Conservation (phyloP, 2,329 filamentous ascomycete genomes). For the Monosporascus cannonballus region DNA sequence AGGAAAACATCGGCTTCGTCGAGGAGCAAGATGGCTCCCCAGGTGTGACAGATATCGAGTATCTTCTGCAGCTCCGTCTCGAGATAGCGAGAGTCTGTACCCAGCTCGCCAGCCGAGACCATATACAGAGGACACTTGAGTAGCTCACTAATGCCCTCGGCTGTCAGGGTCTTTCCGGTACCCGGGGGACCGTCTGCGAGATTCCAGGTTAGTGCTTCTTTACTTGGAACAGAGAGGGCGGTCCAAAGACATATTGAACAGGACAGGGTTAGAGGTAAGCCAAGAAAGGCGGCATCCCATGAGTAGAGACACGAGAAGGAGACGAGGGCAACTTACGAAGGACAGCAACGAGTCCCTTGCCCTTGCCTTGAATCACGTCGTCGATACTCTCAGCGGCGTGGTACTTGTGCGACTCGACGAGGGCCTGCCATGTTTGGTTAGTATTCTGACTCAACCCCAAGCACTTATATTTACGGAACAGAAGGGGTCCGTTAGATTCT, state of each 20-base stretch:
- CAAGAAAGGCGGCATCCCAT: no score
- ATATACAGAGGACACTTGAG: slow-evolving; percentile 78
- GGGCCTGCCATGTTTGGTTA: slow-evolving; percentile 39
- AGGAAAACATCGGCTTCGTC: slow-evolving; percentile 84
- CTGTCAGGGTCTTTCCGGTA: slow-evolving; percentile 83
- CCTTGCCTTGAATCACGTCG: slow-evolving; percentile 77
- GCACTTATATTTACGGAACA: not conserved
- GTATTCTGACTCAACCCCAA: not conserved
- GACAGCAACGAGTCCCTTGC: slow-evolving; percentile 76
- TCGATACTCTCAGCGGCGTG: slow-evolving; percentile 77
- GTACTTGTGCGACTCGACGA: slow-evolving; percentile 80
- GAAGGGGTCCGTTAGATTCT: not conserved
- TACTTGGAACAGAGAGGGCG: no score
- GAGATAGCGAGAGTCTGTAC: slow-evolving; percentile 67
- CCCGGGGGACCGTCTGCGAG: slow-evolving; percentile 66
- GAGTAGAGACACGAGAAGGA: not conserved
- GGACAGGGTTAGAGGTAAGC: no score
- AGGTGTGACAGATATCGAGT: slow-evolving; percentile 77
- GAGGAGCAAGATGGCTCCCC: slow-evolving; percentile 78
- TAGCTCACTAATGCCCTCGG: slow-evolving; percentile 78
- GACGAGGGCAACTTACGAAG: slow-evolving; percentile 38
- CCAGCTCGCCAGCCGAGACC: slow-evolving; percentile 75
- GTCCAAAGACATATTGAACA: no score
- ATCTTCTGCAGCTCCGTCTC: slow-evolving; percentile 78
- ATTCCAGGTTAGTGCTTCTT: not conserved